Percentiles rank a stretch among this genome's conserved stretches.
phyloP scores from a whole-genome alignment of 352 stramenopile species.

The Globisporangium cederbergense region DNA sequence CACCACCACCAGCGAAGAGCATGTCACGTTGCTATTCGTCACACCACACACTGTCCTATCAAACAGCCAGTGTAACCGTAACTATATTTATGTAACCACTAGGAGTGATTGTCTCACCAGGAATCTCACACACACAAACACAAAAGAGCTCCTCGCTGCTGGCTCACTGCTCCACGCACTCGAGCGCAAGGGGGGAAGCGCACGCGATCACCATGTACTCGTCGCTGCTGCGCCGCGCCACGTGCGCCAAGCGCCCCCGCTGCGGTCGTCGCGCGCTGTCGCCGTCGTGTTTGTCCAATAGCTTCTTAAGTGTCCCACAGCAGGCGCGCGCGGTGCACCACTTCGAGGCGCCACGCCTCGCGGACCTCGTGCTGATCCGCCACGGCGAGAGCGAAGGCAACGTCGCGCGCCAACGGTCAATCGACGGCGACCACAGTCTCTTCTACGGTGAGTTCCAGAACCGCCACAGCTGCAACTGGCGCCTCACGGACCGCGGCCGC shows the following conservation, averaged over 20 bases:
- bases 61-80: neutral
- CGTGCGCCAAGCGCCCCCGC: constrained; percentile 7
- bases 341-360: constrained; percentile 50
- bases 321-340: constrained; percentile 18
- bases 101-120: constrained; percentile 7
- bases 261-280: constrained; percentile 6
- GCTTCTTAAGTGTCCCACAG: neutral
- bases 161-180: constrained; percentile 10
- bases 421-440: constrained; percentile 80
- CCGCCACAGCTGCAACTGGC: constrained; percentile 87
- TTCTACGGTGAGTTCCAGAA: constrained; percentile 87
- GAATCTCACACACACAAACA: neutral
- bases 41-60: neutral
- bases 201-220: constrained; percentile 15
- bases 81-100: neutral
- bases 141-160: neutral
- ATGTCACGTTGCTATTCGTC: neutral
- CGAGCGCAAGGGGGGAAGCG: neutral
- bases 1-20: too few species aligned
- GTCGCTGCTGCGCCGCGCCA: constrained; percentile 18
- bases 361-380: constrained; percentile 84
- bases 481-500: constrained; percentile 80
- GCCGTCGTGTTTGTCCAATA: constrained; percentile 8
- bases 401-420: constrained; percentile 77
- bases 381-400: constrained; percentile 90